Percentiles rank a stretch among this genome's conserved stretches.
These are phyloP conservation scores for Cytidiella melzeri DNA, from an alignment of 768 basidiomycete genomes.

Conservation along the genomic window DNA sequence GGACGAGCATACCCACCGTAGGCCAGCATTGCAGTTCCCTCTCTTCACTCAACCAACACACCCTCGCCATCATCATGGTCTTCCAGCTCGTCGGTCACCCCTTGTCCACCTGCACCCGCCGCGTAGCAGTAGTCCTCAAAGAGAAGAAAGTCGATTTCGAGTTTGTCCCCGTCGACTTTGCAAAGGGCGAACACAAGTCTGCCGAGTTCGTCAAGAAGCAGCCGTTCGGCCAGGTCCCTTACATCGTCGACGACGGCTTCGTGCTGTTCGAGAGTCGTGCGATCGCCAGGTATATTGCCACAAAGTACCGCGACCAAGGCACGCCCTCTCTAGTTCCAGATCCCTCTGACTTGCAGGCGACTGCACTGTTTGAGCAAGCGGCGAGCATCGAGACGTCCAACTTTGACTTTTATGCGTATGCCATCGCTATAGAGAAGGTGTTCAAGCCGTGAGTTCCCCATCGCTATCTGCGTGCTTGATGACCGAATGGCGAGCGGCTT, in stretches of 20 bases:
- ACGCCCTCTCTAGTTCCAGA: constrained; percentile 37
- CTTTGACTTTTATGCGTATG: constrained; percentile 40
- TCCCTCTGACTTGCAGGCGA: constrained; percentile 23
- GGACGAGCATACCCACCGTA: no score
- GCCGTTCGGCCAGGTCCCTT: constrained; percentile 59
- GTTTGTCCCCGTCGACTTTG: constrained; percentile 34
- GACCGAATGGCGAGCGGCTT: constrained; percentile 31
- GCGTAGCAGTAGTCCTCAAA: constrained; percentile 41
- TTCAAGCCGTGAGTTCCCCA: constrained; percentile 37
- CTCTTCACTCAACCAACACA: no score
- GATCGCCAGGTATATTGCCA: constrained; percentile 47
- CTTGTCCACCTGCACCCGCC: constrained; percentile 38
- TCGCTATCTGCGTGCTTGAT: not conserved
- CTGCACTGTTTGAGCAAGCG: constrained; percentile 32
- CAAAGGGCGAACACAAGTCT: constrained; percentile 35
- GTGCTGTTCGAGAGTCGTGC: constrained; percentile 56
- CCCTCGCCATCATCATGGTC: no score
- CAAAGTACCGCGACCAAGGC: constrained; percentile 31
- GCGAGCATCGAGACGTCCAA: constrained; percentile 41
- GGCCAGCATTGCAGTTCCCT: no score
- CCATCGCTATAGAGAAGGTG: constrained; percentile 36
- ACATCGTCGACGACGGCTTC: constrained; percentile 53
- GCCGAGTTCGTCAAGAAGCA: constrained; percentile 38
- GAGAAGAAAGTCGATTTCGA: constrained; percentile 52
- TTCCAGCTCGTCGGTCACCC: constrained; percentile 26